phyloP scores from a whole-genome alignment of 148 eudicot species.

The Linanthus parryae region DNA sequence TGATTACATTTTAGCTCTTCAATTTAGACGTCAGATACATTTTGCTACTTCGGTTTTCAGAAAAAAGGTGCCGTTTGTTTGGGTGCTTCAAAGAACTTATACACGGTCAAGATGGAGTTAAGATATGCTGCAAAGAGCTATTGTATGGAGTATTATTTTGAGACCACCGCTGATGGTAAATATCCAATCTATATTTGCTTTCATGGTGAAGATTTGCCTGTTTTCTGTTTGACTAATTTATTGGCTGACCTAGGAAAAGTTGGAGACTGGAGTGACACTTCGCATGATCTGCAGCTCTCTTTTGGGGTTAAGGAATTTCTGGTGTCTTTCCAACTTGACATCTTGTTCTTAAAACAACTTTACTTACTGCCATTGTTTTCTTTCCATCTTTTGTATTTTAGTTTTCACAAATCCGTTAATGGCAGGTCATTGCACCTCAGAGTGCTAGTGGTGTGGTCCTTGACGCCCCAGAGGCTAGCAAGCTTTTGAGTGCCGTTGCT shows the following conservation, averaged over 20 bases:
- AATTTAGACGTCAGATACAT: background rate
- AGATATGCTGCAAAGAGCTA: conserved; percentile 72
- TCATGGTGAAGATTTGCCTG: background rate
- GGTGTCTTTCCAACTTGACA: conserved; percentile 40
- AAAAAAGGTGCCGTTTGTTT: conserved; percentile 62
- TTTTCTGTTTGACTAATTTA: background rate
- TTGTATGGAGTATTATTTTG: conserved; percentile 80
- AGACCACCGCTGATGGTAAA: conserved; percentile 43
- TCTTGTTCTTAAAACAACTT: background rate
- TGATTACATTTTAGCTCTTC: background rate
- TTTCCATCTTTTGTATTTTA: background rate
- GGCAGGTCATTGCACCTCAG: conserved; percentile 84
- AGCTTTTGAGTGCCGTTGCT: conserved; percentile 94
- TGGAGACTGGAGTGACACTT: conserved; percentile 49
- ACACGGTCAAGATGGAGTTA: conserved; percentile 60
- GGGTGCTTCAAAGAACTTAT: conserved; percentile 45
- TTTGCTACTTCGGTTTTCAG: conserved; percentile 26
- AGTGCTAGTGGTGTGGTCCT: conserved; percentile 93
- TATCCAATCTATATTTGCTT: background rate
- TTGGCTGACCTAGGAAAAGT: conserved; percentile 38
- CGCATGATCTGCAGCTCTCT: conserved; percentile 80
- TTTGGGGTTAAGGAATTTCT: conserved; percentile 91
- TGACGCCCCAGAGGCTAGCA: conserved; percentile 97
- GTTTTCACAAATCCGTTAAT: conserved; percentile 1
- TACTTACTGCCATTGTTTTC: no score